Percentiles rank a stretch among this genome's conserved stretches.
Conservation (phyloP, 805 yeast species). For the Clavispora carvajalis region DNA sequence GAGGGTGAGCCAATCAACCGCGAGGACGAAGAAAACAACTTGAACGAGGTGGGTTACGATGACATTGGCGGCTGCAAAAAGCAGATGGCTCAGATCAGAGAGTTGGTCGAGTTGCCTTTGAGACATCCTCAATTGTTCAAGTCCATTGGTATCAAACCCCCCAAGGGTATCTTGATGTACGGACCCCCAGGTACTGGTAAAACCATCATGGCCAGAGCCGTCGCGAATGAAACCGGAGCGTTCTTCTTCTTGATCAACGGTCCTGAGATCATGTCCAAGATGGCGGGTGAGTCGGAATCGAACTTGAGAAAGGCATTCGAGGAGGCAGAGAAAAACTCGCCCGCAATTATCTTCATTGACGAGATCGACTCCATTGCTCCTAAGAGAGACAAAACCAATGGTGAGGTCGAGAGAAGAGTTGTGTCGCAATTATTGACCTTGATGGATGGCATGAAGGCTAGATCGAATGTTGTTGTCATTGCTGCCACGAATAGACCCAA, state of each 20-base stretch:
- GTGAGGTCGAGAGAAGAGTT: constrained; percentile 99
- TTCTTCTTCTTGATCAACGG: constrained; percentile 97
- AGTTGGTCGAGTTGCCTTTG: constrained; percentile 94
- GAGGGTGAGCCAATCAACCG: constrained; percentile 99
- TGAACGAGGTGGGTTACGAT: constrained; percentile 97
- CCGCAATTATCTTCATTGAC: constrained; percentile 95
- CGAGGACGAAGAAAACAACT: constrained; percentile 95
- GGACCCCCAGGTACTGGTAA: constrained; percentile 99
- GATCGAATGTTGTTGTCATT: constrained; percentile 95
- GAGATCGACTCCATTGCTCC: constrained; percentile 99
- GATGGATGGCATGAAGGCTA: constrained; percentile 99
- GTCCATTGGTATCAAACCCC: constrained; percentile 97
- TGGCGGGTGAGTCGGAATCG: constrained; percentile 99
- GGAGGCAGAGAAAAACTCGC: constrained; percentile 98
- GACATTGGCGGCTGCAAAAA: constrained; percentile 99
- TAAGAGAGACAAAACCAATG: constrained; percentile 99
- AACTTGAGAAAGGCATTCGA: constrained; percentile 97
- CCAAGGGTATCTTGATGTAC: constrained; percentile 95
- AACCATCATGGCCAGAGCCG: constrained; percentile 99
- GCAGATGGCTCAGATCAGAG: constrained; percentile 99
- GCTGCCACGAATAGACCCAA: constrained; percentile 94
- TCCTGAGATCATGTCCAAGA: constrained; percentile 99
- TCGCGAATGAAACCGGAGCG: constrained; percentile 98
- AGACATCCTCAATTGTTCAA: constrained; percentile 98
- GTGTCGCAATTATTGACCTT: constrained; percentile 95